Conservation (phyloP, 192 early-diverging fungal genomes). For the Linnemannia exigua region DNA sequence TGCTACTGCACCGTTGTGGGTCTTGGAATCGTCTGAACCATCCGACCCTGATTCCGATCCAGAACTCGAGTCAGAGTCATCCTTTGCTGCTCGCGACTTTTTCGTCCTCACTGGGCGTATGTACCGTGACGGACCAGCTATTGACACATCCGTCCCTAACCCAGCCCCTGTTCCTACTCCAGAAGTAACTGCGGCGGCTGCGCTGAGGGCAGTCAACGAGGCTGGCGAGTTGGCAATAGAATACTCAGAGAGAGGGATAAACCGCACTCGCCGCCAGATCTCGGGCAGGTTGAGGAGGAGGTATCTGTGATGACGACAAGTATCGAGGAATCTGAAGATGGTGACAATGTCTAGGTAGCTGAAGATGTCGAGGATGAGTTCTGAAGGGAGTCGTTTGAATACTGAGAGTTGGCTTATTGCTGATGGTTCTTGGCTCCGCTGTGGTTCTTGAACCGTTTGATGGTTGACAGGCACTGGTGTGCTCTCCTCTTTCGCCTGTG, state of each 20-base stretch:
- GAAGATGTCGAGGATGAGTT: slow-evolving; percentile 58
- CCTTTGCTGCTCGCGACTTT: background rate
- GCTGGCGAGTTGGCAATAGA: background rate
- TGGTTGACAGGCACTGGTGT: background rate
- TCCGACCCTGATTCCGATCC: slow-evolving; percentile 9
- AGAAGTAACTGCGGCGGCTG: background rate
- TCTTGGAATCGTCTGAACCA: background rate
- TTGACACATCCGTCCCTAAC: background rate
- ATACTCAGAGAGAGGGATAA: slow-evolving; percentile 52
- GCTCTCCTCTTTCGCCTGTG: too few relatives aligned
- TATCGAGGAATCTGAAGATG: slow-evolving; percentile 60
- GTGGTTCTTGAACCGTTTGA: background rate
- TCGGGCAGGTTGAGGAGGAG: slow-evolving; percentile 56
- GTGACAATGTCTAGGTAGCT: slow-evolving; percentile 61
- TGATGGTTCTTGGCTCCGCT: background rate
- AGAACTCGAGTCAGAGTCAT: background rate
- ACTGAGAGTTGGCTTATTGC: slow-evolving; percentile 12
- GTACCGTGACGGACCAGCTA: background rate
- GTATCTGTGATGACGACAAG: slow-evolving; percentile 57
- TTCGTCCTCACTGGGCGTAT: background rate
- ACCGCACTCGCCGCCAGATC: slow-evolving; percentile 58
- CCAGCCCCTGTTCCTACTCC: background rate
- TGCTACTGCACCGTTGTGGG: background rate
- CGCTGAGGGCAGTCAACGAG: background rate
- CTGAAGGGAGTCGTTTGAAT: slow-evolving; percentile 44